phyloP scores from a whole-genome alignment of 73 alveolate genomes.

The Loxodes magnus region DNA sequence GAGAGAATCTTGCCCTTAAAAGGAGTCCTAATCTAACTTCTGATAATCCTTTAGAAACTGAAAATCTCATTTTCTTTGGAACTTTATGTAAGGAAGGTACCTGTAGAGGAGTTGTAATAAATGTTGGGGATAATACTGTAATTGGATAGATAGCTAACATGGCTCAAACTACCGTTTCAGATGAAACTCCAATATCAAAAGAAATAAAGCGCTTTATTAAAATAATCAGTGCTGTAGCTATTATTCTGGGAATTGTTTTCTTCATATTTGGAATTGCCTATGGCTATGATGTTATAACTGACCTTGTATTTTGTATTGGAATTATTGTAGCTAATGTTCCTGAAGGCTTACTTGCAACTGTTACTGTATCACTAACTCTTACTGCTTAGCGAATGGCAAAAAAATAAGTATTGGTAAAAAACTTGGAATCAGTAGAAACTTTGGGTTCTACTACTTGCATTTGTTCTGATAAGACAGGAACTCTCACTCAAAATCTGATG shows the following conservation, averaged over 20 bases:
- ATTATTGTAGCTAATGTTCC: conserved; percentile 96
- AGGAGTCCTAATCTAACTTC: conserved; percentile 74
- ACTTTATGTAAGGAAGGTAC: conserved; percentile 86
- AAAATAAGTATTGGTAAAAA: conserved; percentile 80
- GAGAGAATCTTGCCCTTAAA: conserved; percentile 79
- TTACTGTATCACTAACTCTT: conserved; percentile 81
- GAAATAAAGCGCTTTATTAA: conserved; percentile 86
- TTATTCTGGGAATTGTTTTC: conserved; percentile 67
- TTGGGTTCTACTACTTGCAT: conserved; percentile 95
- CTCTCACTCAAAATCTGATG: conserved; percentile 91
- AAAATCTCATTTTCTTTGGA: conserved; percentile 88
- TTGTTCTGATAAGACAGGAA: conserved; percentile 96
- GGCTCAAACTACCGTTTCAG: conserved; percentile 71
- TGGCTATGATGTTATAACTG: conserved; percentile 67
- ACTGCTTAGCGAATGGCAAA: conserved; percentile 89
- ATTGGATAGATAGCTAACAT: conserved; percentile 93
- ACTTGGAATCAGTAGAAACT: conserved; percentile 90
- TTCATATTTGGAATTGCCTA: conserved; percentile 61
- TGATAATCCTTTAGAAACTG: conserved; percentile 83
- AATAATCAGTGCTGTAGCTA: conserved; percentile 80
- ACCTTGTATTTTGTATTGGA: conserved; percentile 82
- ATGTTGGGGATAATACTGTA: conserved; percentile 89
- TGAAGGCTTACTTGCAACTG: conserved; percentile 86
- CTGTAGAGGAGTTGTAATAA: conserved; percentile 85
- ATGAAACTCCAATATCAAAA: conserved; percentile 75